Conservation (phyloP, 2,329 filamentous ascomycete species). For the Aspergillus tanneri region DNA sequence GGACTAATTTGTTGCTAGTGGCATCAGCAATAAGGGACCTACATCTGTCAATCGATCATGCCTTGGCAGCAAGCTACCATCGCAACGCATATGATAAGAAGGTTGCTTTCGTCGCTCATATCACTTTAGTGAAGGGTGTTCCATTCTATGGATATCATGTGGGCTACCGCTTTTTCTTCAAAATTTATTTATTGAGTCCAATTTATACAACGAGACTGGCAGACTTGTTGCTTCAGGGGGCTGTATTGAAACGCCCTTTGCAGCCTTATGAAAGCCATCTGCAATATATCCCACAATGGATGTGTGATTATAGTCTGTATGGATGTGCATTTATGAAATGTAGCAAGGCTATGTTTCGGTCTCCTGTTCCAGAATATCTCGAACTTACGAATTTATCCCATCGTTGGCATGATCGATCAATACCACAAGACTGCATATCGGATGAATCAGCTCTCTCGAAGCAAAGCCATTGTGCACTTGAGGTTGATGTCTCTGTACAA, state of each 20-base stretch:
- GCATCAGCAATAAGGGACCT: slow-evolving; percentile 72
- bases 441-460: slow-evolving; percentile 67
- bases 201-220: slow-evolving; percentile 80
- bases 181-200: slow-evolving; percentile 92
- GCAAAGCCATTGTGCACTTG: slow-evolving; percentile 82
- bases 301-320: slow-evolving; percentile 97
- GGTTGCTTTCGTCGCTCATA: slow-evolving; percentile 77
- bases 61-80: slow-evolving; percentile 79
- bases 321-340: slow-evolving; percentile 85
- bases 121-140: slow-evolving; percentile 86
- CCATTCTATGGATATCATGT: slow-evolving; percentile 97
- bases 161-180: slow-evolving; percentile 86
- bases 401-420: slow-evolving; percentile 76
- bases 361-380: slow-evolving; percentile 69
- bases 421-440: slow-evolving; percentile 59
- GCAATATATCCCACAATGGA: slow-evolving; percentile 92
- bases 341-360: slow-evolving; percentile 68
- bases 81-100: slow-evolving; percentile 69
- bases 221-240: slow-evolving; percentile 83
- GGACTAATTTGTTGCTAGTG: slow-evolving; percentile 52
- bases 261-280: slow-evolving; percentile 94
- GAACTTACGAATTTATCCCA: slow-evolving; percentile 62
- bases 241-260: slow-evolving; percentile 76
- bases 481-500: slow-evolving; percentile 85
- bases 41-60: slow-evolving; percentile 86